Conservation (phyloP, 805 yeast species). For the Kazachstania taianensis region DNA sequence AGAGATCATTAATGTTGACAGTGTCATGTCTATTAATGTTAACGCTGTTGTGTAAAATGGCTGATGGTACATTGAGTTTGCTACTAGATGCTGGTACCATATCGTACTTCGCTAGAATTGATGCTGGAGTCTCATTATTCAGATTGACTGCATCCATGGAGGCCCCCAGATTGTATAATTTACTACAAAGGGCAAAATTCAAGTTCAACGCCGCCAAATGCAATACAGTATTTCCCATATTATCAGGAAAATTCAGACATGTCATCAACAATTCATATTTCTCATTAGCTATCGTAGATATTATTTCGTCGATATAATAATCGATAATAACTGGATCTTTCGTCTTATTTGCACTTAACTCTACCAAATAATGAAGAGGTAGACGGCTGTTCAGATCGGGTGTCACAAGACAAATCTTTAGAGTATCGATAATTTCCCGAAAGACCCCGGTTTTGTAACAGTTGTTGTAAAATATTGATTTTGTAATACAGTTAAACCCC, state of each 20-base stretch:
- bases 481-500: conserved; percentile 64
- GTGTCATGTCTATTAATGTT: neutral
- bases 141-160: conserved; percentile 22
- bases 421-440: conserved; percentile 44
- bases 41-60: neutral
- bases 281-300: conserved; percentile 33
- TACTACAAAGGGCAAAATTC: conserved; percentile 26
- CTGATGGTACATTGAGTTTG: neutral
- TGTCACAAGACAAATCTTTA: conserved; percentile 56
- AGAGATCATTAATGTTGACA: neutral
- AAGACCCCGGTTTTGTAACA: conserved; percentile 57
- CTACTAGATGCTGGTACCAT: conserved; percentile 17
- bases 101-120: conserved; percentile 22
- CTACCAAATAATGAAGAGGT: conserved; percentile 61
- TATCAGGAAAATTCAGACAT: conserved; percentile 66
- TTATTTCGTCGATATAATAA: conserved; percentile 45
- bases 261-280: conserved; percentile 41
- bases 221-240: conserved; percentile 74
- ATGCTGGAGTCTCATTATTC: conserved; percentile 24
- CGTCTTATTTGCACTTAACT: conserved; percentile 40
- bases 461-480: conserved; percentile 60
- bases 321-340: conserved; percentile 39
- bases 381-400: conserved; percentile 66
- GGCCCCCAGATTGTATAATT: conserved; percentile 25
- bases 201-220: conserved; percentile 51